phyloP scores from a whole-genome alignment of 2,329 filamentous ascomycete genomes.

The Ustilaginoidea virens region DNA sequence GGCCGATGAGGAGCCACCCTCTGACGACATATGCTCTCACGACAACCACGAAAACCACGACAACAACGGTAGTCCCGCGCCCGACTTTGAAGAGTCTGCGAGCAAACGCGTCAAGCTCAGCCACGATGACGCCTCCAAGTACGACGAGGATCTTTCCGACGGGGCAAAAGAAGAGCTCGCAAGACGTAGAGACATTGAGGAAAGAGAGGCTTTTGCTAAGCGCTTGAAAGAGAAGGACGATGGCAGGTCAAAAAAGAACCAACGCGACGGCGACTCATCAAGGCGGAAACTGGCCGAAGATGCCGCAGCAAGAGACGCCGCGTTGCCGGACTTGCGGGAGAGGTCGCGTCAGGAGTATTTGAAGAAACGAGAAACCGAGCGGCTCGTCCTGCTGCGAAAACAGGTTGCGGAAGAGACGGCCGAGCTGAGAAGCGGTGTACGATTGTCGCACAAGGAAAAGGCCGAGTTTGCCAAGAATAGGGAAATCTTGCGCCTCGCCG shows the following conservation, averaged over 20 bases:
- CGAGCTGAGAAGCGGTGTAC: slow-evolving; percentile 61
- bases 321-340: slow-evolving; percentile 67
- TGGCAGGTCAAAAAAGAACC: slow-evolving; percentile 51
- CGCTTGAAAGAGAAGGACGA: slow-evolving; percentile 58
- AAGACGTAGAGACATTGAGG: slow-evolving; percentile 51
- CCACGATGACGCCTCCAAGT: slow-evolving; percentile 34
- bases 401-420: slow-evolving; percentile 82
- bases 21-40: slow-evolving; percentile 19
- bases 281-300: slow-evolving; percentile 37
- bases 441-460: slow-evolving; percentile 63
- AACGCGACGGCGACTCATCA: slow-evolving; percentile 40
- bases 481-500: slow-evolving; percentile 65
- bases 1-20: slow-evolving; percentile 57
- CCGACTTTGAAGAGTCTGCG: slow-evolving; percentile 52
- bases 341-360: slow-evolving; percentile 85
- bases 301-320: slow-evolving; percentile 48
- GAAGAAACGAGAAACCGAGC: slow-evolving; percentile 79
- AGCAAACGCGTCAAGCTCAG: slow-evolving; percentile 53
- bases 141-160: slow-evolving; percentile 35
- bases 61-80: too few relatives aligned
- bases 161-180: slow-evolving; percentile 41
- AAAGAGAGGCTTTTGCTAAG: slow-evolving; percentile 68
- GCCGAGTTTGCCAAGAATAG: slow-evolving; percentile 80
- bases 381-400: slow-evolving; percentile 69
- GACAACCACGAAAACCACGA: slow-evolving; percentile 23